Evolutionary conservation across 2,329 filamentous ascomycete genomes (phyloP).

Genomic region (Ophiostoma himal-ulmi): DNA sequence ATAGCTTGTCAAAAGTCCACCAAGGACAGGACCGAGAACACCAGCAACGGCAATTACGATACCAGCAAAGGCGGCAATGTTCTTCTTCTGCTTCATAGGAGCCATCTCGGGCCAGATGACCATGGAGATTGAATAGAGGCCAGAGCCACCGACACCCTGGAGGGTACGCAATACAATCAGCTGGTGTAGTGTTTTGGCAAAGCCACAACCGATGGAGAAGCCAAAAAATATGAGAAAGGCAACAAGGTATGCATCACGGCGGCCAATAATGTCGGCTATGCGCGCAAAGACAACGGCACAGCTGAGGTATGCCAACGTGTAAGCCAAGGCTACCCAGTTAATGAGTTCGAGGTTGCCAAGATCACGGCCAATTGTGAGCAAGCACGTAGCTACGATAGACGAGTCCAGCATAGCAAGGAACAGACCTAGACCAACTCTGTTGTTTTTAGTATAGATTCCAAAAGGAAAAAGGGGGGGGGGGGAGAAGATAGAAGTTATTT

Average conservation of each 20-base stretch:
- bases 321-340: conserved; percentile 52
- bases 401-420: conserved; percentile 56
- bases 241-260: conserved; percentile 45
- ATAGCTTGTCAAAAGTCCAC: conserved; percentile 46
- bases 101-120: conserved; percentile 49
- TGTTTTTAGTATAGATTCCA: background rate
- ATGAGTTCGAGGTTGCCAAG: conserved; percentile 42
- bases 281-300: conserved; percentile 52
- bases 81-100: conserved; percentile 37
- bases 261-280: conserved; percentile 49
- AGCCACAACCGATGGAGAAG: conserved; percentile 53
- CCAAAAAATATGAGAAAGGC: conserved; percentile 50
- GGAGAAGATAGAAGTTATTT: too few relatives aligned
- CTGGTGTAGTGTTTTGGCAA: conserved; percentile 39
- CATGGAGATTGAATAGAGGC: conserved; percentile 52
- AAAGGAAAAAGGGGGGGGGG: too few relatives aligned
- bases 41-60: conserved; percentile 45
- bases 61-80: conserved; percentile 45
- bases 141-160: conserved; percentile 49
- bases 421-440: conserved; percentile 46
- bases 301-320: conserved; percentile 52
- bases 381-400: conserved; percentile 54
- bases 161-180: conserved; percentile 46
- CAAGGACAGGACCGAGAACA: conserved; percentile 47
- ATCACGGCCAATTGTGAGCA: conserved; percentile 50